Evolutionary conservation across 176 grass and related monocot species (phyloP).

Genomic region (Eleusine indica): DNA sequence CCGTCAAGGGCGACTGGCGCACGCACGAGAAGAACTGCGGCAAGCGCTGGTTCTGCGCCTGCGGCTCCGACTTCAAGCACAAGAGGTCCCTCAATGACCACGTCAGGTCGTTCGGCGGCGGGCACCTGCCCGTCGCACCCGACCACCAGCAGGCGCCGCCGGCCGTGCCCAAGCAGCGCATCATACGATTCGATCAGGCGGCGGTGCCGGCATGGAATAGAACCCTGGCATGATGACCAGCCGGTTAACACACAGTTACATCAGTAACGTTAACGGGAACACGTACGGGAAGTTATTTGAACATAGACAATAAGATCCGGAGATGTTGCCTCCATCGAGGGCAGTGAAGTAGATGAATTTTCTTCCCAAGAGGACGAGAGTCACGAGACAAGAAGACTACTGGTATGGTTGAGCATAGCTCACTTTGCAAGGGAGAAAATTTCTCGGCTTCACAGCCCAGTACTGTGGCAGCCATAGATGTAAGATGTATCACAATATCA

Average conservation of each 20-base stretch:
- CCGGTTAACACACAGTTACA: neutral
- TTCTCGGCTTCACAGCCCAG: conserved; percentile 79
- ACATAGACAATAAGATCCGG: conserved; percentile 33
- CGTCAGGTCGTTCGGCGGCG: conserved; percentile 73
- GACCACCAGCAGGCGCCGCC: neutral
- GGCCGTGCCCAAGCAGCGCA: conserved; percentile 30
- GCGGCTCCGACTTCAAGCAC: conserved; percentile 95
- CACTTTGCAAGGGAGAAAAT: conserved; percentile 68
- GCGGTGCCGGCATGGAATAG: neutral
- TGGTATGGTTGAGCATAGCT: neutral
- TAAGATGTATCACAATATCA: conserved; percentile 20
- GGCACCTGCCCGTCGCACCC: conserved; percentile 45
- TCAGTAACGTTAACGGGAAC: neutral
- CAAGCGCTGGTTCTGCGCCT: conserved; percentile 80
- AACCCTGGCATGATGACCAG: neutral
- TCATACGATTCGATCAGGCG: conserved; percentile 67
- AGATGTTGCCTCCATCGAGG: conserved; percentile 30
- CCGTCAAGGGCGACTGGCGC: conserved; percentile 93
- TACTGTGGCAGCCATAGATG: conserved; percentile 27
- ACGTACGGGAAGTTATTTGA: neutral
- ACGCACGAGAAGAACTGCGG: conserved; percentile 99
- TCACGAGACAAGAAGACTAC: conserved; percentile 4
- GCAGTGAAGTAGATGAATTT: conserved; percentile 95
- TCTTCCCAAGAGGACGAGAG: conserved; percentile 43
- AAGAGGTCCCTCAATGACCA: conserved; percentile 95